A percentile compares a stretch with the other conserved stretches of the same genome.
These are phyloP conservation scores for Mortierella sp. DNA, from an alignment of 371 early-diverging fungal species.

Conservation along the genomic window DNA sequence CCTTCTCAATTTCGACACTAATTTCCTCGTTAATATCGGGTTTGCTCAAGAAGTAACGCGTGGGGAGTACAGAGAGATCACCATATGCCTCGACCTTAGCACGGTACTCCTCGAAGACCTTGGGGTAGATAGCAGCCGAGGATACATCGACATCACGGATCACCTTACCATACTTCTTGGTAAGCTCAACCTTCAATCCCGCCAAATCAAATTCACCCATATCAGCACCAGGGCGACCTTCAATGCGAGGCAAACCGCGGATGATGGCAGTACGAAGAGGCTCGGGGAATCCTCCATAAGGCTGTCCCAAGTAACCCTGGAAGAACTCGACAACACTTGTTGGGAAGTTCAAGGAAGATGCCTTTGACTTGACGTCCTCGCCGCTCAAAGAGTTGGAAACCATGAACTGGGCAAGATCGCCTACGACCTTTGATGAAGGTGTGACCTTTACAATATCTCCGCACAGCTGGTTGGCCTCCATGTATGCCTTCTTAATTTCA, in stretches of 20 bases:
- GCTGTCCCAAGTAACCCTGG: constrained; percentile 95
- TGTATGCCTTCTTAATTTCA: constrained; percentile 92
- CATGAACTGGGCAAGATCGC: constrained; percentile 97
- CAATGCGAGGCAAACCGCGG: constrained; percentile 78
- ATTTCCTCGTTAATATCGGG: constrained; percentile 91
- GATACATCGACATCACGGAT: constrained; percentile 91
- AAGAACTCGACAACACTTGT: constrained; percentile 95
- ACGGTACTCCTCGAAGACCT: constrained; percentile 93
- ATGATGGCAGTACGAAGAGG: constrained; percentile 88
- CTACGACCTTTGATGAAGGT: constrained; percentile 96
- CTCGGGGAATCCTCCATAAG: constrained; percentile 95
- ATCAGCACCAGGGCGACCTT: constrained; percentile 89
- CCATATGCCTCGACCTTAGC: constrained; percentile 80
- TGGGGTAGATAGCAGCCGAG: constrained; percentile 92
- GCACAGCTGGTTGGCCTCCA: constrained; percentile 90
- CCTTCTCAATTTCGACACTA: constrained; percentile 86
- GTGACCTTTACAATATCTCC: constrained; percentile 98
- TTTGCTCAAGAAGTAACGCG: constrained; percentile 90
- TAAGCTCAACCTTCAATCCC: constrained; percentile 75
- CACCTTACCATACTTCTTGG: constrained; percentile 79
- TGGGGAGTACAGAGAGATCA: constrained; percentile 89
- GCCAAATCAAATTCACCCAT: constrained; percentile 85
- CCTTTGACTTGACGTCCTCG: constrained; percentile 82
- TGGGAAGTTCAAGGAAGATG: constrained; percentile 88
- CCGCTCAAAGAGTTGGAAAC: constrained; percentile 86